Evolutionary conservation across 768 basidiomycete species (phyloP), one percentile per base, ranked within the genome.

Genomic region (Kwoniella mangroviensis): DNA sequence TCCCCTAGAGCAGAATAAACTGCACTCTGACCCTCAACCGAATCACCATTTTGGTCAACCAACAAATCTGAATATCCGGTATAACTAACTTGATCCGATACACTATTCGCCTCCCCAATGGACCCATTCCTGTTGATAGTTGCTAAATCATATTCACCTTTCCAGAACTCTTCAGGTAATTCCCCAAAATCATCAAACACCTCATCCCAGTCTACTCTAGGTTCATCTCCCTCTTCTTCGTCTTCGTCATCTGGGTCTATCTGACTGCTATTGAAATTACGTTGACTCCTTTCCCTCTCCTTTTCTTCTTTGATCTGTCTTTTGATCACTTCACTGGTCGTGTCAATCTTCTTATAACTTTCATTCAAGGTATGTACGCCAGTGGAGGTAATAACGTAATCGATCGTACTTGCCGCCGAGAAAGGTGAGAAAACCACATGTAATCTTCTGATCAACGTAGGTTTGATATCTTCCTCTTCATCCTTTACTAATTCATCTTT

Each of bases 401-500:
- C 93, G 67, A 92, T 81, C 13, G 89, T 90, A 19, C 84, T 84
- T 1, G 90, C 87, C 0, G 84, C 75, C 0, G 83, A 84, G 15
- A 90, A 86, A 11, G 89, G 89, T 72, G 89, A 92, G 84, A 94
- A 97, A 10, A 97, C 85, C 61, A 95, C 85, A 67, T 88, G 89
- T 65, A 94, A 82, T 51, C 90, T 87, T 49, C 94, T 88, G 64
- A 95, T 85, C 24, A 91, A 83, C 19, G 86, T 86, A 0, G 86
- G 73, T 61, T 71, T 70, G 51, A 67, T 53, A 51, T 71, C 75
- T n/a, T 68, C 72, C 41, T 54, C 24, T 24, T 45, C 62, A 56
- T n/a, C 63, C 61, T 76, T 71, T 21, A 57, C 45, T 78, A 49
- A 19, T 34, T 7, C 34, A 49, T 70, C 73, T 19, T 69, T 70